These are phyloP conservation scores for Diaporthe capsici DNA, from an alignment of 2,329 filamentous ascomycete species.

Conservation along the genomic window DNA sequence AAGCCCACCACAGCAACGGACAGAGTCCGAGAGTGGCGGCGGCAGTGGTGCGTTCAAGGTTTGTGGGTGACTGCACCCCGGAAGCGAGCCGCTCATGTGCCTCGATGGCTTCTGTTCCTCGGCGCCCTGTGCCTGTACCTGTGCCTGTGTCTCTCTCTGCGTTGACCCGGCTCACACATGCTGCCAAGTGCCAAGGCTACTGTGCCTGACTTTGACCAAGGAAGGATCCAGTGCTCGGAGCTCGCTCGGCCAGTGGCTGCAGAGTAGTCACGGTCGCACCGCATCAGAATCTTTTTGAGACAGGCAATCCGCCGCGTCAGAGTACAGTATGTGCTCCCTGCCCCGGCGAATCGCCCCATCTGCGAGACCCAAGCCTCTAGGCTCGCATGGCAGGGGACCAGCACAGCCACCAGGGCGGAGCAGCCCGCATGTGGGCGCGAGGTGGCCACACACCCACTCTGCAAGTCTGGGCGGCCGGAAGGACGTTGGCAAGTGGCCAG, in stretches of 20 bases:
- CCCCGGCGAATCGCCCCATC: constrained; percentile 27
- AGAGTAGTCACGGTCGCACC: constrained; percentile 31
- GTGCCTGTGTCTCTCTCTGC: neutral
- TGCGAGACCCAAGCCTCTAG: constrained; percentile 24
- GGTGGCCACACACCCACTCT: constrained; percentile 28
- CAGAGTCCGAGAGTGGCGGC: constrained; percentile 30
- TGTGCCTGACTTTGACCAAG: constrained; percentile 29
- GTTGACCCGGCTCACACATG: constrained; percentile 18
- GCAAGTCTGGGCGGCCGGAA: constrained; percentile 30
- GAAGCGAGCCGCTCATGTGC: constrained; percentile 34
- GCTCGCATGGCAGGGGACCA: constrained; percentile 29
- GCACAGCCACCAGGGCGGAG: constrained; percentile 33
- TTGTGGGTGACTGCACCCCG: constrained; percentile 28
- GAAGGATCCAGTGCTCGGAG: constrained; percentile 23
- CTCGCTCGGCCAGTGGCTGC: constrained; percentile 29
- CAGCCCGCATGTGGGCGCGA: constrained; percentile 30
- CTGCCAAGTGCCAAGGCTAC: constrained; percentile 25
- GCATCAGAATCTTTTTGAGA: constrained; percentile 31
- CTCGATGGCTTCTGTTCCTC: constrained; percentile 19
- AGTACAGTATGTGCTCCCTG: constrained; percentile 1
- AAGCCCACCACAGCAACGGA: constrained; percentile 30
- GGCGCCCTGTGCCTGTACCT: constrained; percentile 1
- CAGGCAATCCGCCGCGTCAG: constrained; percentile 17
- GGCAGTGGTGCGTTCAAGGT: constrained; percentile 32
- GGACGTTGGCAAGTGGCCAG: constrained; percentile 32